Percentiles rank a stretch among this genome's conserved stretches.
Conservation (phyloP, 2,329 filamentous ascomycete genomes). For the Teratosphaeria destructans region DNA sequence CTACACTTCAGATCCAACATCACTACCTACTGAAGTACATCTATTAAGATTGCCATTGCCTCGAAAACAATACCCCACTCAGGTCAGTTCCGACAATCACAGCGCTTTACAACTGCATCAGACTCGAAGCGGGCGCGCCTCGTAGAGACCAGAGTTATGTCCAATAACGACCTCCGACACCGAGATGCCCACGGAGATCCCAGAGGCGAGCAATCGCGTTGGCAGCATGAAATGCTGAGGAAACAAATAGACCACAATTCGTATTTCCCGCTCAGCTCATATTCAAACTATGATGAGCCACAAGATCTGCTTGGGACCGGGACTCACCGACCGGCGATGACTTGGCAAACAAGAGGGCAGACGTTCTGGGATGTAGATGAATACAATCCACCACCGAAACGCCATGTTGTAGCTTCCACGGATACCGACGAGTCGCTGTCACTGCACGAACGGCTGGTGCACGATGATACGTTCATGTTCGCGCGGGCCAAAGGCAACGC, state of each 20-base stretch:
- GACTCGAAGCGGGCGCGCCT: not conserved
- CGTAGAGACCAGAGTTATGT: not conserved
- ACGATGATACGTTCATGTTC: slow-evolving; percentile 13
- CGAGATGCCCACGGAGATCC: not conserved
- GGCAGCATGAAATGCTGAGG: not conserved
- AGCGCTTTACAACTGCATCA: not conserved
- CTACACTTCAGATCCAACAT: not conserved
- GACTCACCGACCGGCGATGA: not conserved
- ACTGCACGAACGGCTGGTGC: not conserved
- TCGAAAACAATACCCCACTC: not conserved
- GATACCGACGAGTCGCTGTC: not conserved
- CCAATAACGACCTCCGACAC: not conserved
- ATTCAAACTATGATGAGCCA: not conserved
- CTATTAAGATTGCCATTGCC: not conserved
- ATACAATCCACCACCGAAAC: slow-evolving; percentile 2
- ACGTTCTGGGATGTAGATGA: slow-evolving; percentile 1
- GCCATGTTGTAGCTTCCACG: not conserved
- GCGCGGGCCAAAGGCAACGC: slow-evolving; percentile 16
- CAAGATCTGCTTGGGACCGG: not conserved
- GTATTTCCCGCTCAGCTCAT: not conserved
- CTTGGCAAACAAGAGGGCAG: not conserved
- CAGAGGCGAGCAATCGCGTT: not conserved
- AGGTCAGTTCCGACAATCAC: not conserved
- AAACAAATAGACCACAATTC: not conserved
- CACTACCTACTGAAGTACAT: not conserved